Evolutionary conservation across 192 early-diverging fungal genomes (phyloP).

Genomic region (Coemansia sp.): DNA sequence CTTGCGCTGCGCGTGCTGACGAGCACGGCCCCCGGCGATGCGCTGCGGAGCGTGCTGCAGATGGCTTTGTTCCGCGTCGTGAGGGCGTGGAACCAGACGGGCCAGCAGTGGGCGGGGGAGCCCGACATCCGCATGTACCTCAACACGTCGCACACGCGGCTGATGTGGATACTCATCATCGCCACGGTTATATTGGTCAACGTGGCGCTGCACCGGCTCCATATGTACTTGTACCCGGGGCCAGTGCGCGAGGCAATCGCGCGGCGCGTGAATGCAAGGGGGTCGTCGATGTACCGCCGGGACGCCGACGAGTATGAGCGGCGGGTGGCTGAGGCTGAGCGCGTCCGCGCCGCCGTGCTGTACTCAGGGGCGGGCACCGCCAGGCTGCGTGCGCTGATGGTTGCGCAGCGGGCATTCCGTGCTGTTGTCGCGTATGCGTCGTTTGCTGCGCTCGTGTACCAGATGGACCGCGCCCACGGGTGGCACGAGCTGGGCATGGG

Average conservation of each 20-base stretch:
- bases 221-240: conserved; percentile 7
- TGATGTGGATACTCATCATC: conserved; percentile 35
- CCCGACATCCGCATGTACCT: conserved; percentile 39
- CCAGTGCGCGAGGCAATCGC: background rate
- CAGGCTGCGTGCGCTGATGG: background rate
- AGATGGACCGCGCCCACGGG: conserved; percentile 37
- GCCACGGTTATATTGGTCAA: conserved; percentile 8
- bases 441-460: conserved; percentile 33
- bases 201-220: conserved; percentile 16
- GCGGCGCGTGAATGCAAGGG: background rate
- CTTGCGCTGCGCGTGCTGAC: conserved; percentile 44
- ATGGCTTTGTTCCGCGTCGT: conserved; percentile 42
- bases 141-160: conserved; percentile 7
- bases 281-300: background rate
- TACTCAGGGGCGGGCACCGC: conserved; percentile 4
- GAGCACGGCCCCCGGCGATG: background rate
- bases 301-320: background rate
- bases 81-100: conserved; percentile 52
- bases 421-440: conserved; percentile 16
- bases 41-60: conserved; percentile 19
- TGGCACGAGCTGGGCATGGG: conserved; percentile 22
- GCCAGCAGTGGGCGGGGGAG: conserved; percentile 43
- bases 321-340: background rate
- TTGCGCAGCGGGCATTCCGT: conserved; percentile 19
- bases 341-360: background rate